A percentile compares a stretch with the other conserved stretches of the same genome.
These are phyloP conservation scores for Malus fusca DNA, from an alignment of 306 rosid genomes.

Conservation along the genomic window DNA sequence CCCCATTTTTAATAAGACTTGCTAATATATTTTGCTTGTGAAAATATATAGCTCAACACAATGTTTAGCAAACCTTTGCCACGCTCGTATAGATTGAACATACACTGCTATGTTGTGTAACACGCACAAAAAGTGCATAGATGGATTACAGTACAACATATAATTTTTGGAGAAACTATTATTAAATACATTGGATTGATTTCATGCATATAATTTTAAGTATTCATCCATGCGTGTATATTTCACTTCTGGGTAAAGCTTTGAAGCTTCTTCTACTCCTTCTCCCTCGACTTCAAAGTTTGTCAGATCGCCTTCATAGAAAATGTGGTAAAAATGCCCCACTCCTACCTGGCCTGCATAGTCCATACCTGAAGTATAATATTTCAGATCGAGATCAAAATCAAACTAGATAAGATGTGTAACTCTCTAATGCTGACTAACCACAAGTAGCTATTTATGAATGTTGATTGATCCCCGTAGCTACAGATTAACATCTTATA, in stretches of 20 bases:
- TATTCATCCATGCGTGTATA: conserved; percentile 36
- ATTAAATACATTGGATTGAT: background rate
- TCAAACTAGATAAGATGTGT: background rate
- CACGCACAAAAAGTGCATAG: too few relatives aligned
- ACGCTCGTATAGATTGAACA: too few relatives aligned
- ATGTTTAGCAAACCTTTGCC: too few relatives aligned
- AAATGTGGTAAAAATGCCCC: conserved; percentile 55
- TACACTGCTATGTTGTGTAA: too few relatives aligned
- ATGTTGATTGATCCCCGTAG: background rate
- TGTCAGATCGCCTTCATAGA: conserved; percentile 53
- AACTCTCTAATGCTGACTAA: background rate
- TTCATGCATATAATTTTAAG: background rate
- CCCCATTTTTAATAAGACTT: too few relatives aligned
- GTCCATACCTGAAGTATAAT: conserved; percentile 10
- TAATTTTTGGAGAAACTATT: too few relatives aligned
- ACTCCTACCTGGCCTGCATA: conserved; percentile 50
- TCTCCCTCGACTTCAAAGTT: conserved; percentile 51
- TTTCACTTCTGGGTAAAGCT: conserved; percentile 45
- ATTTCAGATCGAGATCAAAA: background rate
- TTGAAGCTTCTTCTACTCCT: conserved; percentile 37
- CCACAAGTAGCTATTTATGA: background rate
- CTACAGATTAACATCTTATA: background rate
- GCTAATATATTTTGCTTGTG: too few relatives aligned
- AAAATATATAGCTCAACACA: too few relatives aligned
- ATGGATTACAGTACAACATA: too few relatives aligned